Percentiles rank a stretch among this genome's conserved stretches.
Evolutionary conservation across 2,329 filamentous ascomycete species (phyloP).

Genomic region (Gaeumannomyces sp.): DNA sequence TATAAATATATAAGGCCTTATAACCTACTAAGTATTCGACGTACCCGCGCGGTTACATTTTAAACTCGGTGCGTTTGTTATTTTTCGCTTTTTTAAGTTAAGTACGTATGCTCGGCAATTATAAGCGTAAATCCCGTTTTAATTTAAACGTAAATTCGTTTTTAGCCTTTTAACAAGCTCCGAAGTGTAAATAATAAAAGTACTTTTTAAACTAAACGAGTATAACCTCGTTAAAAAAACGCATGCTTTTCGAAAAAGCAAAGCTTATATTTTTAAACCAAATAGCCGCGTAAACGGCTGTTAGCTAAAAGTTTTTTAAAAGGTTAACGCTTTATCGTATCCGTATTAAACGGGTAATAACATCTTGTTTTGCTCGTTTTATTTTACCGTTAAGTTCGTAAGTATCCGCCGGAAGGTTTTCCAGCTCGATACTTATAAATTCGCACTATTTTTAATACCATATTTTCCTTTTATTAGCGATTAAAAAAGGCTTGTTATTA

Average conservation of each 20-base stretch:
- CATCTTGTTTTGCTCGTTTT: background rate
- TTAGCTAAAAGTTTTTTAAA: background rate
- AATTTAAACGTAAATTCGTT: background rate
- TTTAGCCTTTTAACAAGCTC: background rate
- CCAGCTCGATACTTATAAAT: background rate
- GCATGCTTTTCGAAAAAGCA: background rate
- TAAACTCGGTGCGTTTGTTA: background rate
- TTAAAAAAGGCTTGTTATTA: background rate
- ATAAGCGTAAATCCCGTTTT: background rate
- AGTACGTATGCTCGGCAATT: background rate
- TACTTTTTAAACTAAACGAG: background rate
- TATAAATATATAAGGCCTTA: background rate
- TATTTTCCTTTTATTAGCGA: background rate
- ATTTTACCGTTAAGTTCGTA: background rate
- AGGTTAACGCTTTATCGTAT: background rate
- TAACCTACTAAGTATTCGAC: background rate
- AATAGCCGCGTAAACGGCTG: background rate
- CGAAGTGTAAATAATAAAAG: background rate
- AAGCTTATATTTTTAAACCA: background rate
- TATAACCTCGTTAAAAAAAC: background rate
- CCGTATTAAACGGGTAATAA: background rate
- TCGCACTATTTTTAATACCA: background rate
- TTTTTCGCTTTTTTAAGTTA: background rate
- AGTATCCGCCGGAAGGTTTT: background rate
- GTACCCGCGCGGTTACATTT: background rate